Evolutionary conservation across 2,329 filamentous ascomycete species (phyloP).

Genomic region (Camptophora hylomeconis): DNA sequence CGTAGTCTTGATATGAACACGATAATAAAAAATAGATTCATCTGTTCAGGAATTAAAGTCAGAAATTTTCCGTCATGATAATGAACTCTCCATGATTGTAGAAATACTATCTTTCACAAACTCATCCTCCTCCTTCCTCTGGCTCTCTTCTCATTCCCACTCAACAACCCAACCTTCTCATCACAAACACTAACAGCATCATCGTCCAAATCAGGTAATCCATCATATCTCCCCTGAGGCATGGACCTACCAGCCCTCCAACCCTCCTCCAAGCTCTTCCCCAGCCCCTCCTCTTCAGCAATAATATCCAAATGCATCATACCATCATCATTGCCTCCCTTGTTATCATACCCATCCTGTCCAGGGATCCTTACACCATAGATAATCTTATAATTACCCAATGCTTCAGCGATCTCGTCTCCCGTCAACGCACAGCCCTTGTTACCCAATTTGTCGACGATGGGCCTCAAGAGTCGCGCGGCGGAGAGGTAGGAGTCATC

Average conservation of each 20-base stretch:
- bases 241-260: slow-evolving; percentile 3
- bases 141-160: not conserved
- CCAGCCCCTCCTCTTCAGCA: slow-evolving; percentile 12
- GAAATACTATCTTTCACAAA: no score
- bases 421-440: slow-evolving; percentile 15
- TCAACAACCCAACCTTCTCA: slow-evolving; percentile 1
- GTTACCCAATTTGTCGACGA: slow-evolving; percentile 14
- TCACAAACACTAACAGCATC: not conserved
- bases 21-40: no score
- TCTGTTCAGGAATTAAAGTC: no score
- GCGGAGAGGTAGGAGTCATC: slow-evolving; percentile 13
- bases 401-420: slow-evolving; percentile 12
- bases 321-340: slow-evolving; percentile 8
- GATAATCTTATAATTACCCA: slow-evolving; percentile 11
- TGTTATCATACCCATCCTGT: slow-evolving; percentile 5
- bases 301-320: slow-evolving; percentile 13
- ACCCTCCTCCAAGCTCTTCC: slow-evolving; percentile 3
- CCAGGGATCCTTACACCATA: slow-evolving; percentile 14
- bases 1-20: no score
- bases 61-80: no score
- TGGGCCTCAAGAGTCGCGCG: slow-evolving; percentile 13
- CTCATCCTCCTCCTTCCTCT: no score
- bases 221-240: slow-evolving; percentile 4
- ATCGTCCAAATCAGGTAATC: not conserved
- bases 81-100: no score